Evolutionary conservation across 805 yeast genomes (phyloP), one percentile per base, ranked within the genome.

Genomic region (Scheffersomyces stipitis): DNA sequence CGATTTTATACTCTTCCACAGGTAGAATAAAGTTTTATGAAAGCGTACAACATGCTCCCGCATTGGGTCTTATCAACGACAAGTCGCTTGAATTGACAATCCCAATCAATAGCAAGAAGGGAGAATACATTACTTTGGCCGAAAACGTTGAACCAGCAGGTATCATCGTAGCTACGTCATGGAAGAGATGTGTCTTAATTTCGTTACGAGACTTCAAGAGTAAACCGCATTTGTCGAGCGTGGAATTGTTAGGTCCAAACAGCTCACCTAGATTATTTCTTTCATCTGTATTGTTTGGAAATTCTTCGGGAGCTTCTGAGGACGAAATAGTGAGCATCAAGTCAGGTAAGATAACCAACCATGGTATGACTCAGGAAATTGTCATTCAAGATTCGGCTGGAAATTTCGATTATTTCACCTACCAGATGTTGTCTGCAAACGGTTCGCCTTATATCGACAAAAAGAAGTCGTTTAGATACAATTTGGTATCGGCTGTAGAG

Each of bases 141-240:
- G 76, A 78, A 37, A 75, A 75, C 41, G 70, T 83, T 8, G 87
- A 81, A 45, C 90, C 93, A 0, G 78, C 84, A 1, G 96, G 96
- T 2, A 66, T 87, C 4, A 68, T 83, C 0, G 52, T 83, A 6
- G 76, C 88, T 5, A 87, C 96, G 0, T 76, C 85, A 3, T 64
- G 75, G 42, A 87, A 87, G 16, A 69, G 90, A 41, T 76, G 83
- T 29, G 56, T 82, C 4, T 65, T 86, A 29, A 52, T 87, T 2
- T 67, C 81, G 0, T 63, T 89, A 22, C 75, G 83, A 42, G 93
- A 88, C 56, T 68, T 76, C 31, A 68, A 76, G 24, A 91, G 95
- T 22, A 81, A 78, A 48, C 80, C 86, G 1, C 51, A 53, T 10
- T 49, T 75, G 41, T 58, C 62, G 53, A 58, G 42, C 41, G 55